Conservation (phyloP, 1,284 basidiomycete genomes). For the Kwoniella shivajii region DNA sequence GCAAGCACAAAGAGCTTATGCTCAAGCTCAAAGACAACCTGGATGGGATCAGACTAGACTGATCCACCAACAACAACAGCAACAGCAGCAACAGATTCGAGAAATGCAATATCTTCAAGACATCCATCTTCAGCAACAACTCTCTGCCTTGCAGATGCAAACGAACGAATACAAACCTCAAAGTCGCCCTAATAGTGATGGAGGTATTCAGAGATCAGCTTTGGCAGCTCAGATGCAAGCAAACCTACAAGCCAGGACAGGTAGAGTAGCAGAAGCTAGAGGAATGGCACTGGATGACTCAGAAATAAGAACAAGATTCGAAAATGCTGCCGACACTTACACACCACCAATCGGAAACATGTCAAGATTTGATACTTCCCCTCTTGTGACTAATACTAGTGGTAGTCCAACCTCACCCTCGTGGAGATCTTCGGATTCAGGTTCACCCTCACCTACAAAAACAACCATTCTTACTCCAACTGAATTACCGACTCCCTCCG, state of each 20-base stretch:
- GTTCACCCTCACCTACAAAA: constrained; percentile 20
- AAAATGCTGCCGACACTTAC: constrained; percentile 20
- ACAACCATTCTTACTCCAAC: constrained; percentile 12
- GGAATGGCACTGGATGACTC: constrained; percentile 24
- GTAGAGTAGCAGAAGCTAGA: constrained; percentile 14
- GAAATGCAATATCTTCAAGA: constrained; percentile 18
- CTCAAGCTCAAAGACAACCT: constrained; percentile 15
- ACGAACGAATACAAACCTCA: neutral
- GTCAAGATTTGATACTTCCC: neutral
- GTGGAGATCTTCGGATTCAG: constrained; percentile 14
- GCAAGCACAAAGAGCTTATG: constrained; percentile 17
- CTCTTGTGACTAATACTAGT: constrained; percentile 7
- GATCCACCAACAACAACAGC: constrained; percentile 19
- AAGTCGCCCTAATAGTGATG: neutral
- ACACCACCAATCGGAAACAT: neutral
- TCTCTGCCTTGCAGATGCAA: constrained; percentile 12
- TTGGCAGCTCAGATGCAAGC: constrained; percentile 37
- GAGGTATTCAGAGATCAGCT: constrained; percentile 19
- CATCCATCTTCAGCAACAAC: constrained; percentile 26
- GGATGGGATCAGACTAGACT: constrained; percentile 4
- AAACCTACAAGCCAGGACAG: constrained; percentile 20
- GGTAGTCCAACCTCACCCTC: constrained; percentile 14
- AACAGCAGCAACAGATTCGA: constrained; percentile 19
- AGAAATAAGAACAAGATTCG: constrained; percentile 35
- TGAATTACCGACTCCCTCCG: neutral